Percentiles rank a stretch among this genome's conserved stretches.
phyloP scores from a whole-genome alignment of 2,329 filamentous ascomycete species.

The Pseudogymnoascus sp. region DNA sequence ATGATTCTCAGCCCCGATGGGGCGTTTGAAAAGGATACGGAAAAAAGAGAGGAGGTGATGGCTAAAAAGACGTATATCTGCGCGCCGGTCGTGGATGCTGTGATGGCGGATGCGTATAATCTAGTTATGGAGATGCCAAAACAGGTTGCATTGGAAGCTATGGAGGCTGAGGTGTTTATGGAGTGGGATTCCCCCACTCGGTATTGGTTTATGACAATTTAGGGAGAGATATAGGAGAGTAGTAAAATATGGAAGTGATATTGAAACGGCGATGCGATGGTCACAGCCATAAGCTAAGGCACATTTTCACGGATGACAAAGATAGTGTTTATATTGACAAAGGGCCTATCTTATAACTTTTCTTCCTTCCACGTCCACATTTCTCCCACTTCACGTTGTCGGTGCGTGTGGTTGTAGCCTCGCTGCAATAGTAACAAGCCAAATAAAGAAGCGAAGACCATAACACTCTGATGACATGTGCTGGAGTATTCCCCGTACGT shows the following conservation, averaged over 20 bases:
- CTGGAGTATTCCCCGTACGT: background rate
- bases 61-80: conserved; percentile 29
- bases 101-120: conserved; percentile 33
- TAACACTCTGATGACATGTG: background rate
- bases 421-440: too few relatives aligned
- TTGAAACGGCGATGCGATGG: background rate
- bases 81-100: conserved; percentile 30
- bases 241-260: background rate
- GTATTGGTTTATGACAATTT: conserved; percentile 32
- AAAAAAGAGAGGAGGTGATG: conserved; percentile 12
- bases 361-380: background rate
- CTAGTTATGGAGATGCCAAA: conserved; percentile 35
- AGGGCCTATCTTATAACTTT: background rate
- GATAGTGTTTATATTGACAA: background rate
- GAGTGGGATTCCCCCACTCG: conserved; percentile 39
- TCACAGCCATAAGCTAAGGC: background rate
- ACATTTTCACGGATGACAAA: background rate
- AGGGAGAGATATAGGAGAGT: background rate
- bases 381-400: background rate
- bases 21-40: conserved; percentile 17
- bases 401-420: too few relatives aligned
- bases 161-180: conserved; percentile 36
- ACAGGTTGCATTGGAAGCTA: conserved; percentile 28
- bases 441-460: background rate
- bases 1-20: conserved; percentile 29